phyloP scores from a whole-genome alignment of 2,329 filamentous ascomycete species.

The Penicillium sclerotigenum region DNA sequence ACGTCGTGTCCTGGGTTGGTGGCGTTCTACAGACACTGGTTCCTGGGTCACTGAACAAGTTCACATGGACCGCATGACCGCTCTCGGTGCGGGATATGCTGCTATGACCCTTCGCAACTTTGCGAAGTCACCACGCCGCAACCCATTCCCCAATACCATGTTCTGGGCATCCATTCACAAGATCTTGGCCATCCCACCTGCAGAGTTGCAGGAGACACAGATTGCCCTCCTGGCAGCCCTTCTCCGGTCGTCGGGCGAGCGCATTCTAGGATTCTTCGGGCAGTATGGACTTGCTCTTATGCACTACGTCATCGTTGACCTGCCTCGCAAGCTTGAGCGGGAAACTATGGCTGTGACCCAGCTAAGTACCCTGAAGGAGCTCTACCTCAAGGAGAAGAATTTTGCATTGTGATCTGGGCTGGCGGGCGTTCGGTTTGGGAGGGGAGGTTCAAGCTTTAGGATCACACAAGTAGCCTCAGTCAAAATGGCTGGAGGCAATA shows the following conservation, averaged over 20 bases:
- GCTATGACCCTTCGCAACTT: constrained; percentile 82
- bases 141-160: constrained; percentile 72
- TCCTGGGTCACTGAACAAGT: constrained; percentile 64
- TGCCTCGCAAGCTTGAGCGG: constrained; percentile 52
- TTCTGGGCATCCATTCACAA: constrained; percentile 79
- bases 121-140: constrained; percentile 62
- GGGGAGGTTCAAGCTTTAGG: background rate
- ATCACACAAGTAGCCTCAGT: background rate
- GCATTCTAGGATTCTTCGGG: constrained; percentile 79
- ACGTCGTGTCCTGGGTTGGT: constrained; percentile 69
- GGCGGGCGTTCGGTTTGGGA: background rate
- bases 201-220: constrained; percentile 69
- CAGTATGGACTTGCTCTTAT: constrained; percentile 70
- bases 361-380: constrained; percentile 38
- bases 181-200: constrained; percentile 70
- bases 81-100: constrained; percentile 78
- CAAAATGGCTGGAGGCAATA: background rate
- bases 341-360: constrained; percentile 39
- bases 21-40: constrained; percentile 52
- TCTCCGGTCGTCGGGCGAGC: constrained; percentile 68
- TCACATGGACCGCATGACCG: constrained; percentile 81
- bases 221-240: constrained; percentile 67
- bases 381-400: constrained; percentile 37
- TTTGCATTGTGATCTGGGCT: constrained; percentile 33
- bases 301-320: constrained; percentile 67